Evolutionary conservation across 208 protist species (phyloP).

Genomic region (Histomonas meleagridis): DNA sequence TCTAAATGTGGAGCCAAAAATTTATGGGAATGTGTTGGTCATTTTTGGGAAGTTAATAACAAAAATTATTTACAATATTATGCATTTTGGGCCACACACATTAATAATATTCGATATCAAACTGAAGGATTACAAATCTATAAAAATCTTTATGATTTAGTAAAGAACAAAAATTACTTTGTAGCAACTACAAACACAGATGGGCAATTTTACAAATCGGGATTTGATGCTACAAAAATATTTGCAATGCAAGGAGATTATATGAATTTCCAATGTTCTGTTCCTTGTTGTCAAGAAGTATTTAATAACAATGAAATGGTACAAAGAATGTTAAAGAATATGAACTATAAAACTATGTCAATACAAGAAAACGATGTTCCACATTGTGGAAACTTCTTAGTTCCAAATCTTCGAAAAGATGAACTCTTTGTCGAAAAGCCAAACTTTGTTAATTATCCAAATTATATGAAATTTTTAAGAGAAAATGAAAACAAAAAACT

Average conservation of each 20-base stretch:
- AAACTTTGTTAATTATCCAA: background rate
- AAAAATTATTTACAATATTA: background rate
- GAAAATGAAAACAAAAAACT: background rate
- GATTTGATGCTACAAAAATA: background rate
- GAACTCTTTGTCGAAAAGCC: background rate
- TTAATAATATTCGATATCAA: background rate
- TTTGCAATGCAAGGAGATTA: background rate
- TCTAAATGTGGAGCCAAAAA: background rate
- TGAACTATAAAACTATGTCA: background rate
- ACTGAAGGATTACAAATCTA: background rate
- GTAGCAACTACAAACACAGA: background rate
- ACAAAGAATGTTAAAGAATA: background rate
- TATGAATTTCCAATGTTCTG: background rate
- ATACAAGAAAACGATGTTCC: background rate
- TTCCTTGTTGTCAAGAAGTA: background rate
- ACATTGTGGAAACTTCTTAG: background rate
- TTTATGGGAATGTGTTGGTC: background rate
- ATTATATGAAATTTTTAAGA: background rate
- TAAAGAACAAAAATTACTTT: background rate
- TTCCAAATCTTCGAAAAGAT: background rate
- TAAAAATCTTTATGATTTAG: background rate
- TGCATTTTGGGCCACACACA: background rate
- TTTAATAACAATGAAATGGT: background rate
- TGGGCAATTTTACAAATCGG: background rate
- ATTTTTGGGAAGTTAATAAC: background rate